Evolutionary conservation across 495 filamentous ascomycete genomes (phyloP).

Genomic region (Pseudevernia furfuracea): DNA sequence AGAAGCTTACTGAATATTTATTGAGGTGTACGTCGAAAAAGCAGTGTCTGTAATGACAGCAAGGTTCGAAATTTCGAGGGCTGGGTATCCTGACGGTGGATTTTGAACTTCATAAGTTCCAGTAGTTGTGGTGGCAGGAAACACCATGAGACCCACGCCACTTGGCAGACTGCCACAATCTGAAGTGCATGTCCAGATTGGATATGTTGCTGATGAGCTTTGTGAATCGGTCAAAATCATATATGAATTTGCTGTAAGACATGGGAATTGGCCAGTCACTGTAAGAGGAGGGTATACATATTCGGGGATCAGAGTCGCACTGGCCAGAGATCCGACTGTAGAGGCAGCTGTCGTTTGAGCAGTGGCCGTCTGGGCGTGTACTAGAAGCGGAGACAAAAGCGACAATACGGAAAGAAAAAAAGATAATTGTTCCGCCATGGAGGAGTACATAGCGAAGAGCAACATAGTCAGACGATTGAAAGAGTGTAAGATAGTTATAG

Average conservation of each 20-base stretch:
- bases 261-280: conserved; percentile 1
- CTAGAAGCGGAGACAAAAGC: neutral
- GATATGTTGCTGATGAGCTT: neutral
- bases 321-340: neutral
- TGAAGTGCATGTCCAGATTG: neutral
- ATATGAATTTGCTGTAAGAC: neutral
- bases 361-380: neutral
- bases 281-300: neutral
- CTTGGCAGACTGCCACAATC: neutral
- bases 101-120: neutral
- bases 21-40: neutral
- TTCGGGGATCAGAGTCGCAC: neutral
- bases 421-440: neutral
- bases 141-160: neutral
- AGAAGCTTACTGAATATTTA: neutral
- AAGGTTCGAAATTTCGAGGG: neutral
- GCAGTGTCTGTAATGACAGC: neutral
- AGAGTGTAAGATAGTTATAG: neutral
- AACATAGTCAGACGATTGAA: neutral
- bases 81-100: neutral
- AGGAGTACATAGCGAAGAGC: neutral
- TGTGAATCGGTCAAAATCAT: neutral
- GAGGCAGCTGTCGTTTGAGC: neutral
- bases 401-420: neutral
- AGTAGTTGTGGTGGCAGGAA: neutral